Base-by-base conservation (phyloP, 805 yeast genomes). In the Ogataea pignaliae region DNA sequence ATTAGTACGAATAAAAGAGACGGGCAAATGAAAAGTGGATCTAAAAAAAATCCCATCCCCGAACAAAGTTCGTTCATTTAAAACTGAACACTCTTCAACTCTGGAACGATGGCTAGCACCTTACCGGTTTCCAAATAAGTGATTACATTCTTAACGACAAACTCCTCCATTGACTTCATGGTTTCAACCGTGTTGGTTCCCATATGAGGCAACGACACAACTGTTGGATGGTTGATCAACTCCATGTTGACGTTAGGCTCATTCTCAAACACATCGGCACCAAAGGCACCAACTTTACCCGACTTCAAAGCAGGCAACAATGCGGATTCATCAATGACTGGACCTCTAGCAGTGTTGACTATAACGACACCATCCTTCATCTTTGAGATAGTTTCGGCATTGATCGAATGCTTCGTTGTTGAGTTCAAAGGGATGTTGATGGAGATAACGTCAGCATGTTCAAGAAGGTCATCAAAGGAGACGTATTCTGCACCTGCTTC, bases 341-440 rank as follows among this genome's bases (percentile, higher is more conserved):
- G 84, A 15, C 97, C 97, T 57, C 97, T 77, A 6, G 96, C 93
- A 11, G 95, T 88, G 66, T 89, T 89, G 34, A 88, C 81, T 26
- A 83, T 66, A 13, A 85, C 79, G 30, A 82, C 89, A 34, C 89
- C 93, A 45, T 79, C 78, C 64, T 89, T 89, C 86, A 85, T 81
- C 63, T 82, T 77, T 18, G 65, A 58, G 43, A 89, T 73, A 2
- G 81, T 69, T 11, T 73, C 81, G 38, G 69, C 73, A 64, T 83
- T 74, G 60, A 89, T 72, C 37, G 80, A 69, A 61, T 89, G 95
- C 46, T 69, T 76, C 1, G 97, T 89, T 33, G 76, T 60, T 14
- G 75, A 57, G 63, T 85, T 88, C 61, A 88, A 74, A 34, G 97
- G 97, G 40, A 89, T 72, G 56, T 84, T 83, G 48, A 89, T 69